Percentiles rank a stretch among this genome's conserved stretches.
These are phyloP conservation scores for Mollisiaceae sp. DNA, from an alignment of 2,329 filamentous ascomycete genomes.

Conservation along the genomic window DNA sequence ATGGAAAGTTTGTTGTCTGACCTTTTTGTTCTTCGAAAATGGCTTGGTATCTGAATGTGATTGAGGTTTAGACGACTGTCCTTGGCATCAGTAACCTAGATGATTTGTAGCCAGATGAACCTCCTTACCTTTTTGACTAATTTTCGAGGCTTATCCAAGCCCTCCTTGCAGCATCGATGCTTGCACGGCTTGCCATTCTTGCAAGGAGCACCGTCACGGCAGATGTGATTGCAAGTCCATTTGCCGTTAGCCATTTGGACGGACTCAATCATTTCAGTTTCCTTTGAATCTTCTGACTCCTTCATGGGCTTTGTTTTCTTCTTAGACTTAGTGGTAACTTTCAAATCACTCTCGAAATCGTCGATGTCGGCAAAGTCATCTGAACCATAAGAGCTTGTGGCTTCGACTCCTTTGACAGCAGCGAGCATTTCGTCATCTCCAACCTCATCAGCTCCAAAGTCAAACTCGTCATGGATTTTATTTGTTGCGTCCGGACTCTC, in stretches of 20 bases:
- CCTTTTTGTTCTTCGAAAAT: background rate
- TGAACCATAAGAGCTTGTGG: conserved; percentile 32
- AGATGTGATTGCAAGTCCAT: conserved; percentile 76
- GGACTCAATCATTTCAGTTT: conserved; percentile 44
- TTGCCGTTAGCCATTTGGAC: conserved; percentile 68
- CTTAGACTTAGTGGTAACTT: conserved; percentile 31
- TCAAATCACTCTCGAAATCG: conserved; percentile 35
- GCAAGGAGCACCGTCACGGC: conserved; percentile 49
- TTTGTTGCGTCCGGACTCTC: conserved; percentile 1
- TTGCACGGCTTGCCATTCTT: conserved; percentile 59
- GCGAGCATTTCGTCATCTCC: conserved; percentile 51
- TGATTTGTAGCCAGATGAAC: too few relatives aligned
- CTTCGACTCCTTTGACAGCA: conserved; percentile 38
- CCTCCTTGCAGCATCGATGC: conserved; percentile 75
- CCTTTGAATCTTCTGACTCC: conserved; percentile 9
- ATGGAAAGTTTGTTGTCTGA: too few relatives aligned
- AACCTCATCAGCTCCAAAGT: conserved; percentile 43
- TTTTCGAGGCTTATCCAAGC: conserved; percentile 63
- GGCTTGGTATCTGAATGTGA: background rate
- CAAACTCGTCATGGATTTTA: conserved; percentile 5
- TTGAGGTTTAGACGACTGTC: background rate
- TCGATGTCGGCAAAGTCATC: conserved; percentile 61
- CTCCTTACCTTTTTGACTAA: conserved; percentile 26
- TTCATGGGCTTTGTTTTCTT: conserved; percentile 5
- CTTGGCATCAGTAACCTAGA: background rate